phyloP scores from a whole-genome alignment of 495 filamentous ascomycete species.

The Hyaloscypha bicolor region DNA sequence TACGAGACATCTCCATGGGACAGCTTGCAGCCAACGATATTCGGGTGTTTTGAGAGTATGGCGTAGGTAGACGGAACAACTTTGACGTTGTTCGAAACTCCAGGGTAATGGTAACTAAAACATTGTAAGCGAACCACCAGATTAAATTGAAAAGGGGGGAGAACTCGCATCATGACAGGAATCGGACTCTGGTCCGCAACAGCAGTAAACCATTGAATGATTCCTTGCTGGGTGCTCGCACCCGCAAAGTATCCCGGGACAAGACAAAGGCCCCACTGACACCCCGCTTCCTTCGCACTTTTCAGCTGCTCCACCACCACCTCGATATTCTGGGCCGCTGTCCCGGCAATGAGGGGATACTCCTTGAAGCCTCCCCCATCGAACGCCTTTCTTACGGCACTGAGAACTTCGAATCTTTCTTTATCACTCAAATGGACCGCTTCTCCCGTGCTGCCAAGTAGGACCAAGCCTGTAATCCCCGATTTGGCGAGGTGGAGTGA shows the following conservation, averaged over 20 bases:
- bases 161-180: conserved; percentile 52
- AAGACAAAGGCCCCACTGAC: conserved; percentile 63
- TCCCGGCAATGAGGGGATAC: conserved; percentile 71
- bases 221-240: conserved; percentile 47
- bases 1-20: conserved; percentile 65
- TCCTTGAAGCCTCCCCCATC: conserved; percentile 57
- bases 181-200: conserved; percentile 57
- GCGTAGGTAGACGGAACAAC: conserved; percentile 57
- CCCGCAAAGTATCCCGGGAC: conserved; percentile 60
- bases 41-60: conserved; percentile 54
- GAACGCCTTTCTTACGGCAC: conserved; percentile 52
- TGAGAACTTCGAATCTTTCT: conserved; percentile 60
- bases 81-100: conserved; percentile 62
- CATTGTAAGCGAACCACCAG: background rate
- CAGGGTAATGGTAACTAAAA: conserved; percentile 64
- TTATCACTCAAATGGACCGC: conserved; percentile 63
- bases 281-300: conserved; percentile 59
- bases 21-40: conserved; percentile 70
- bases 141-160: conserved; percentile 3
- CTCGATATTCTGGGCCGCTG: conserved; percentile 61
- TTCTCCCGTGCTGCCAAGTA: conserved; percentile 71
- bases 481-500: conserved; percentile 61
- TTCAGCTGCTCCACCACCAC: conserved; percentile 62
- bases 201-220: conserved; percentile 54
- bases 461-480: conserved; percentile 65